These are phyloP conservation scores for Termitomyces bulborhizus DNA, from an alignment of 768 basidiomycete species.

Conservation along the genomic window DNA sequence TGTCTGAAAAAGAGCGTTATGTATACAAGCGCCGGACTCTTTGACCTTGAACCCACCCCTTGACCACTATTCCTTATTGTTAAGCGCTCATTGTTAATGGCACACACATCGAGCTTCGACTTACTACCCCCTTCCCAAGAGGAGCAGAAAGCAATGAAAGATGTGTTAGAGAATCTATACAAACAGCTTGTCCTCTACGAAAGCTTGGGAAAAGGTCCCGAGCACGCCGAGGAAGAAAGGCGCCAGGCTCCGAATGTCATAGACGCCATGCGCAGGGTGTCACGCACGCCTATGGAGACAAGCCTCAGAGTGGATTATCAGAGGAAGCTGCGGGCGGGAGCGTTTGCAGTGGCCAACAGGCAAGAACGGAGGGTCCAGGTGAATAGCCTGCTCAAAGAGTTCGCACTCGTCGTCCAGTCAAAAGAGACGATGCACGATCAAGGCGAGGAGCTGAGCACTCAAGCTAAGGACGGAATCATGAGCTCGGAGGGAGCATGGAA, in stretches of 20 bases:
- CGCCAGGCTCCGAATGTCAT: background rate
- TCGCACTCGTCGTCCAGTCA: background rate
- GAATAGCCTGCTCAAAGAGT: background rate
- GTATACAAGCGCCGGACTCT: background rate
- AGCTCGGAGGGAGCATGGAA: background rate
- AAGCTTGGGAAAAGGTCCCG: background rate
- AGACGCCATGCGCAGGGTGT: background rate
- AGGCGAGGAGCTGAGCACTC: background rate
- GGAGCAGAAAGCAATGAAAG: background rate
- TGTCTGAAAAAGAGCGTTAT: background rate
- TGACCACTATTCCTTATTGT: background rate
- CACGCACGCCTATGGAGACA: background rate
- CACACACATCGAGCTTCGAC: background rate
- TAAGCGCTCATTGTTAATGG: background rate
- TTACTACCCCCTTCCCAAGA: background rate
- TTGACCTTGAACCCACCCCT: background rate
- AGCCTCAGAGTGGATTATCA: background rate
- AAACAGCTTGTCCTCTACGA: background rate
- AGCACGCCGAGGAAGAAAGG: background rate
- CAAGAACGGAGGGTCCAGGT: background rate
- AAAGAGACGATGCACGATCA: background rate
- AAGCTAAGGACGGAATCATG: no score
- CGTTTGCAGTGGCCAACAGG: background rate
- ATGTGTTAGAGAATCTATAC: background rate
- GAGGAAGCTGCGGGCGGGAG: background rate